Base-by-base conservation (phyloP, 257 asterid species). In the Lycium ferocissimum region DNA sequence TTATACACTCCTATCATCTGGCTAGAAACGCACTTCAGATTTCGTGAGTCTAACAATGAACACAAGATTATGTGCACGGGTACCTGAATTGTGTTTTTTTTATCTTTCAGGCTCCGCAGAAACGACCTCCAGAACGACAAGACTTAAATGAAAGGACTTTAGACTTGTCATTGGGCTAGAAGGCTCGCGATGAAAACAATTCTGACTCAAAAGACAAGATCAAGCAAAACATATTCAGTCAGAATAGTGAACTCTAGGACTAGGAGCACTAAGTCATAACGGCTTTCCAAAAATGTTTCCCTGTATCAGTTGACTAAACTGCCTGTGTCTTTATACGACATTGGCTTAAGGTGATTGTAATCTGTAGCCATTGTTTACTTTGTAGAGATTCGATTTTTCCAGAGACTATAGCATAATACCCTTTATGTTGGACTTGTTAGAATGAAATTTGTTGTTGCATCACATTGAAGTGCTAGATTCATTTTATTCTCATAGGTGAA, bases 91-190 rank as follows among this genome's bases (percentile, higher is more conserved):
- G 22, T 57, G 61, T 49, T 81, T 76, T 81, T 76, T 43, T 81
- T 40, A 20, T 87, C 69, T 81, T 47, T 40, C 91, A 92, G 98
- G 93, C 86, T 59, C 72, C 79, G 2, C 89, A 82, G 72, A 87
- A 78, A 62, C 89, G 76, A 75, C 89, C 84, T 18, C 83, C 82
- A 56, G 91, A 87, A 80, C 87, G 95, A 38, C 98, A 94, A 40
- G 98, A 95, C 91, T 90, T 95, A 84, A 95, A 95, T 11, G 96
- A 88, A 85, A 92, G 94, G 90, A 91, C 98, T 2, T 83, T 94
- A 88, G 98, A 93, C 87, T 87, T 94, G 91, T 93, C 97, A 84
- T 84, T 94, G 89, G 99, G 95, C 62, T 92, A 91, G 92, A 93
- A 91, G n/a, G 90, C 87, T 81, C 89, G 81, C 3, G 90, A 94